Conservation (phyloP, 495 filamentous ascomycete genomes). For the Pyronema domesticum region DNA sequence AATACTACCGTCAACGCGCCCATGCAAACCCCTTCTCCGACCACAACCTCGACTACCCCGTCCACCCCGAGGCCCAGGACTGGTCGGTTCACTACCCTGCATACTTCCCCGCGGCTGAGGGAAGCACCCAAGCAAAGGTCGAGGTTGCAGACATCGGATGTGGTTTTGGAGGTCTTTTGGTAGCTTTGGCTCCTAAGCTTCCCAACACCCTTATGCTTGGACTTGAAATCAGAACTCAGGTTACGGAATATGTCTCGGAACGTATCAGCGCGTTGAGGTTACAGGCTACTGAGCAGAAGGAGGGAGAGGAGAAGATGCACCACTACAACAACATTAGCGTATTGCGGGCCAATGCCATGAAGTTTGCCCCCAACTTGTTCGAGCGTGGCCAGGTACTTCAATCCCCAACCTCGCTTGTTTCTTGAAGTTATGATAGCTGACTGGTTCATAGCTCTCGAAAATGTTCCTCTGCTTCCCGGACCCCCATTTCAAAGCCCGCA, state of each 20-base stretch:
- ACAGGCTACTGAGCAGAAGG: conserved; percentile 28
- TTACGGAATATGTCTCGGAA: conserved; percentile 73
- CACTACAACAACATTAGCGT: conserved; percentile 73
- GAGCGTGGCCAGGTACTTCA: conserved; percentile 27
- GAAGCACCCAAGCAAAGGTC: conserved; percentile 44
- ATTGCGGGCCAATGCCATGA: conserved; percentile 89
- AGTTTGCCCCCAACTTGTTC: conserved; percentile 95
- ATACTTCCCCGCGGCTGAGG: conserved; percentile 30
- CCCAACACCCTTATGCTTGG: conserved; percentile 71
- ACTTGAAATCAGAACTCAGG: conserved; percentile 79
- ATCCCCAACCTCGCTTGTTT: background rate
- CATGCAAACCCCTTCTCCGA: conserved; percentile 98
- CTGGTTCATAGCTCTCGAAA: conserved; percentile 48
- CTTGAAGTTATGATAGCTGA: background rate
- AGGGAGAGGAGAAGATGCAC: conserved; percentile 17
- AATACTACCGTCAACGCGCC: conserved; percentile 86
- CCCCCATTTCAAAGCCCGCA: conserved; percentile 91
- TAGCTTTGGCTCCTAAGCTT: conserved; percentile 64
- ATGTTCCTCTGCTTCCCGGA: conserved; percentile 98
- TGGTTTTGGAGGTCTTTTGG: conserved; percentile 79
- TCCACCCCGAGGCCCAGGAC: conserved; percentile 66
- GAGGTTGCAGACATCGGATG: conserved; percentile 97
- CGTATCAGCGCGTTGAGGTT: conserved; percentile 62
- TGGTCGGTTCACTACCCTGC: conserved; percentile 76
- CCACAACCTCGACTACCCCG: conserved; percentile 71